Base-by-base conservation (phyloP, 2,329 filamentous ascomycete species). In the Neurospora sp. region DNA sequence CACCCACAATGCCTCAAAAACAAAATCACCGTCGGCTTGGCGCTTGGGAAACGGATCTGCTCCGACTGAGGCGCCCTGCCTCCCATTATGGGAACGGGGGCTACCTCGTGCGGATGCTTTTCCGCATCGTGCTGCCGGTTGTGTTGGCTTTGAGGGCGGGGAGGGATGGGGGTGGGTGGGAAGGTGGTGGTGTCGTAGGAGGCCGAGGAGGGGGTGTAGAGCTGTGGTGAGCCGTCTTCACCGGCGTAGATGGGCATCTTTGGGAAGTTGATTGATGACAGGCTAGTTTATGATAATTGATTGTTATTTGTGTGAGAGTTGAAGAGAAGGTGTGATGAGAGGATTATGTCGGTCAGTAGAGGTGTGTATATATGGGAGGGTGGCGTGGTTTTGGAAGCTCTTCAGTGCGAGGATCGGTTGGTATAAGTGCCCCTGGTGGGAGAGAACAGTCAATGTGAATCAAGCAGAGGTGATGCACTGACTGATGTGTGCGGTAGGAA, bases 1-100 rank as follows among this genome's bases (percentile, higher is more conserved):
- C 90, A 92, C 40, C 90, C 91, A 77, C 90, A 93, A 77, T 93
- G 90, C 40, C 91, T 84, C 6, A 93, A 82, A 75, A 93, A 93
- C 17, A 87, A 84, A 23, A 93, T 79, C 1, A 93, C 77, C 0
- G 85, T 86, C 0, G 88, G 87, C 74, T 86, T 87, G 33, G 81
- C 80, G 58, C 82, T 78, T 0, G 86, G 84, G n/a, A 91, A 78
- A 8, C 77, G 76, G 6, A 92, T 80, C 71, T 83, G 82, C 36
- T 81, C 73, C 38, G 86, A 83, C 6, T 81, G 81, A 0, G 89
- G 90, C 1, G 89, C 89, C 72, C 82, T 81, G 40, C 82, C 78
- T 72, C 87, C 88, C 38, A 88, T 80, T 68, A 82, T 77, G 10
- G 88, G 89, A 11, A 81, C 75, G 1, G 83, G 78, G 5, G 82